Evolutionary conservation across 2,329 filamentous ascomycete genomes (phyloP), one percentile per base, ranked within the genome.

Genomic region (Ophiostoma pallidulum): DNA sequence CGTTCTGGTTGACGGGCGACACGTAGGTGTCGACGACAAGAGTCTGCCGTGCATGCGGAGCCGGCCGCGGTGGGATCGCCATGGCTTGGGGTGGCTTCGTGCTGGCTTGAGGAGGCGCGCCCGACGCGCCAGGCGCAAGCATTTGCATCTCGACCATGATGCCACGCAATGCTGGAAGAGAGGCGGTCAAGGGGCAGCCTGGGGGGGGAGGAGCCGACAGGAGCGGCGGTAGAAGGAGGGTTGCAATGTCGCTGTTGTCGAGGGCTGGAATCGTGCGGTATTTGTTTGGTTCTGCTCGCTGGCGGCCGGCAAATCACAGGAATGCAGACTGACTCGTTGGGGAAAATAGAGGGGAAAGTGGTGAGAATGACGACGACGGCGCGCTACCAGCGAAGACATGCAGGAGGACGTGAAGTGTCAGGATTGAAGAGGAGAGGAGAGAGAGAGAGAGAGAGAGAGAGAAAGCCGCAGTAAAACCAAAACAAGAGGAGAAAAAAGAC

Each of bases 1-100:
- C 92, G 65, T 94, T 90, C 65, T 94, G 84, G 62, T 91, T 94
- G 54, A 97, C 88, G 4, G 89, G 87, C 26, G 87, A 92, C 31
- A 44, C 31, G 60, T 88, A 81, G 14, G 81, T 73, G 54, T 85
- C 80, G 37, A 83, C 61, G 22, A 69, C 70, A 22, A 78, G 64
- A 56, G 77, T 72, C 47, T 53, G 62, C 49, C 58, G 62, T 24
- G 66, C 36, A n/a, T 61, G 61, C 37, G 59, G 58, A 14, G 61
- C 51, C 16, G 59, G 56, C 29, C 51, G 51, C 13, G 56, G 57
- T 10, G 56, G 52, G 19, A 48, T 45, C 4, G 46, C 12, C 18
- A 47, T 40, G 33, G 33, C n/a, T n/a, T 14, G 24, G 18, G 31
- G 22, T 1, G 20, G 35, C 31, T 55, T 54, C 36, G 52, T 48